These are phyloP conservation scores for Ballota nigra DNA, from an alignment of 257 asterid species.

Conservation along the genomic window DNA sequence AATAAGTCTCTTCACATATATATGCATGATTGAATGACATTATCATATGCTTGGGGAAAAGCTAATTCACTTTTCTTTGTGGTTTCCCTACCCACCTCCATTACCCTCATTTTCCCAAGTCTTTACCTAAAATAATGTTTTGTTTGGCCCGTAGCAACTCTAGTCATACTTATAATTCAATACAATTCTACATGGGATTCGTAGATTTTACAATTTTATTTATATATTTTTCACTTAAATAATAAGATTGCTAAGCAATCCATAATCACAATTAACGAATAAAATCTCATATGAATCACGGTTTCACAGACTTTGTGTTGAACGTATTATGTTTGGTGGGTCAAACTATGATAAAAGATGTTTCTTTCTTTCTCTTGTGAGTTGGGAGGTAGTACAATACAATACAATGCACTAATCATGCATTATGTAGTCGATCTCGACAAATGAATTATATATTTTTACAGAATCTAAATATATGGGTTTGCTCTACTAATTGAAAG, in stretches of 20 bases:
- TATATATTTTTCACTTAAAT: not conserved
- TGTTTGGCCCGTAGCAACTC: slow-evolving; percentile 20
- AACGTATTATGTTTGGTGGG: slow-evolving; percentile 27
- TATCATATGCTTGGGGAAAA: slow-evolving; percentile 23
- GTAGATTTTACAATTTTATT: not conserved
- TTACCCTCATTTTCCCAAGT: slow-evolving; percentile 26
- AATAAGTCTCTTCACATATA: slow-evolving; percentile 7
- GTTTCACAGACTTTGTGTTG: not conserved
- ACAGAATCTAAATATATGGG: not conserved
- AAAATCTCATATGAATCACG: slow-evolving; percentile 22
- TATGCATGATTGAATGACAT: slow-evolving; percentile 30
- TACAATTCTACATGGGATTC: not conserved
- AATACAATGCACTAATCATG: slow-evolving; percentile 7
- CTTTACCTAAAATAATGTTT: slow-evolving; percentile 23
- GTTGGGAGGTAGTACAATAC: slow-evolving; percentile 13
- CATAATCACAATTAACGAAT: slow-evolving; percentile 23
- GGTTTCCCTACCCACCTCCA: slow-evolving; percentile 38
- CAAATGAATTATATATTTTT: not conserved
- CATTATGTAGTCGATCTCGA: not conserved
- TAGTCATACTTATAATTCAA: not conserved
- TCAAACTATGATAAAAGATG: slow-evolving; percentile 15
- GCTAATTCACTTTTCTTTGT: slow-evolving; percentile 18
- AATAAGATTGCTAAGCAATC: not conserved
- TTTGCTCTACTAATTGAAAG: not conserved
- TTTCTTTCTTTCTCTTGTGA: slow-evolving; percentile 15